These are phyloP conservation scores for Arabis hirsuta DNA, from an alignment of 345 rosid genomes.

Conservation along the genomic window DNA sequence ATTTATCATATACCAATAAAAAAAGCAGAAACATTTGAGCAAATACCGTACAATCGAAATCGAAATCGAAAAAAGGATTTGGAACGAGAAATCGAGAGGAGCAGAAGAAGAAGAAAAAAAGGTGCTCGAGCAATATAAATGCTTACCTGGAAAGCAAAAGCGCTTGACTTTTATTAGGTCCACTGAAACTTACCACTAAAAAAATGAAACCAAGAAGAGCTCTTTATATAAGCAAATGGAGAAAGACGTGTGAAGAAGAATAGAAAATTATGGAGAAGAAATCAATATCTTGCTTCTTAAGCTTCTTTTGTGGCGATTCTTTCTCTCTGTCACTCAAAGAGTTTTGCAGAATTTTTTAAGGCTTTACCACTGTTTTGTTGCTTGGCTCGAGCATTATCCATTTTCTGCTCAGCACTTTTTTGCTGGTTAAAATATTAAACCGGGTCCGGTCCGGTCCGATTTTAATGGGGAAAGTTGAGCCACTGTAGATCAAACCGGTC, in stretches of 20 bases:
- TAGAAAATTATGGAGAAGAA: background rate
- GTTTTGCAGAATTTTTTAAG: slow-evolving; percentile 19
- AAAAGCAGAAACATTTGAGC: slow-evolving; percentile 2
- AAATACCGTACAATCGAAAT: background rate
- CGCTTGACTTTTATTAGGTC: slow-evolving; percentile 39
- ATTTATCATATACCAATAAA: background rate
- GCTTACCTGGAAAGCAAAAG: slow-evolving; percentile 44
- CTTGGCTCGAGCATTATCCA: background rate
- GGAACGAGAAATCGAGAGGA: slow-evolving; percentile 17
- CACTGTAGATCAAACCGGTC: too few species aligned
- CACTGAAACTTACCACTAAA: slow-evolving; percentile 36
- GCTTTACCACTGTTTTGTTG: slow-evolving; percentile 15
- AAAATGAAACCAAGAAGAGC: slow-evolving; percentile 27
- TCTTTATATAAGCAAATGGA: slow-evolving; percentile 10
- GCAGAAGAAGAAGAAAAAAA: background rate
- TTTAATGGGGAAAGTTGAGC: too few species aligned
- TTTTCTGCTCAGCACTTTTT: too few species aligned
- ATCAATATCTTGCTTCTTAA: slow-evolving; percentile 39
- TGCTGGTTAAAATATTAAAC: too few species aligned
- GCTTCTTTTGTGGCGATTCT: slow-evolving; percentile 44
- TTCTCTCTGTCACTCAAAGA: slow-evolving; percentile 36
- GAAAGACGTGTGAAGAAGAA: slow-evolving; percentile 37
- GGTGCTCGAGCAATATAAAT: background rate
- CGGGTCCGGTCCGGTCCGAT: too few species aligned
- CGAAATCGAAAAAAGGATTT: background rate